Evolutionary conservation across 495 filamentous ascomycete species (phyloP).

Genomic region (Penicillium roqueforti): DNA sequence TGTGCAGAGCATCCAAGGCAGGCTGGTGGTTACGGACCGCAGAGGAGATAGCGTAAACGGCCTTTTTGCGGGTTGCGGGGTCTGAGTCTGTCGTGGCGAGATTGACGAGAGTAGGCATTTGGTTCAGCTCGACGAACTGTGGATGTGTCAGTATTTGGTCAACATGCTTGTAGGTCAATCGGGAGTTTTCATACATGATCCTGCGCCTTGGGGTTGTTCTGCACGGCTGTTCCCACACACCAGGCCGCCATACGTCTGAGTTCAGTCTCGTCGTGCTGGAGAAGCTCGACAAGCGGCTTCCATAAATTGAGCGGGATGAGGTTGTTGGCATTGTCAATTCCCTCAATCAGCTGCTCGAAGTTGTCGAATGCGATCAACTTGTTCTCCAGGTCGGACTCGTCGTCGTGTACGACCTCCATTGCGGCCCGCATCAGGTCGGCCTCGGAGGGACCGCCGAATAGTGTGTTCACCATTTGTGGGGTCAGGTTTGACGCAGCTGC

Average conservation of each 20-base stretch:
- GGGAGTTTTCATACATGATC: slow-evolving; percentile 51
- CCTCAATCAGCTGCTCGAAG: slow-evolving; percentile 88
- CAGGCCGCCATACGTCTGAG: slow-evolving; percentile 80
- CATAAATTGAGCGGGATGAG: slow-evolving; percentile 72
- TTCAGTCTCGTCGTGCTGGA: slow-evolving; percentile 63
- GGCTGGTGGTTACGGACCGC: slow-evolving; percentile 84
- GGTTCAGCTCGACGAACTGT: slow-evolving; percentile 63
- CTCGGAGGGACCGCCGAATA: slow-evolving; percentile 80
- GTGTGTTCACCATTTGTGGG: slow-evolving; percentile 60
- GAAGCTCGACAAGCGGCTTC: slow-evolving; percentile 66
- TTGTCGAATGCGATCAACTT: slow-evolving; percentile 91
- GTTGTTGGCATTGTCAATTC: slow-evolving; percentile 94
- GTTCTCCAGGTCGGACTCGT: slow-evolving; percentile 65
- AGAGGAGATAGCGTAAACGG: slow-evolving; percentile 79
- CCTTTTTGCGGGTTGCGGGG: slow-evolving; percentile 73
- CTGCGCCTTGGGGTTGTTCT: slow-evolving; percentile 86
- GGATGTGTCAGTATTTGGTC: slow-evolving; percentile 17
- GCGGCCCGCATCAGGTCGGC: slow-evolving; percentile 83
- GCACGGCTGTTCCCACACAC: slow-evolving; percentile 90
- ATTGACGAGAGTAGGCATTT: slow-evolving; percentile 61
- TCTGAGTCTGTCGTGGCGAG: slow-evolving; percentile 58
- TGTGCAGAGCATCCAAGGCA: slow-evolving; percentile 57
- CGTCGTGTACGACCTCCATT: slow-evolving; percentile 65
- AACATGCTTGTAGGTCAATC: not conserved
- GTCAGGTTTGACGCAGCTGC: slow-evolving; percentile 48